A percentile compares a stretch with the other conserved stretches of the same genome.
Evolutionary conservation across 2,329 filamentous ascomycete species (phyloP).

Genomic region (Sphaceloma murrayae): DNA sequence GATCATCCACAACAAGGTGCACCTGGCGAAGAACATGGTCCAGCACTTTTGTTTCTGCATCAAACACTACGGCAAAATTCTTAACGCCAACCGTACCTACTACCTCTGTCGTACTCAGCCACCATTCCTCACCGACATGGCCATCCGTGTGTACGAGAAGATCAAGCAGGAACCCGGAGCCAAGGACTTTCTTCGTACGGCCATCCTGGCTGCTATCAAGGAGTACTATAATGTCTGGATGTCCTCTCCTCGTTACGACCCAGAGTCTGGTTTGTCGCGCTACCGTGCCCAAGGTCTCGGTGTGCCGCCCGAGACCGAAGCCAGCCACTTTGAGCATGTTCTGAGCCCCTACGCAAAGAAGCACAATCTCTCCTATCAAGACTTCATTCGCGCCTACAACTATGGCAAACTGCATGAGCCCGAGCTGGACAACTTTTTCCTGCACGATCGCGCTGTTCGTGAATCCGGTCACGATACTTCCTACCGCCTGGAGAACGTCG

Average conservation of each 20-base stretch:
- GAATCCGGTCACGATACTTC: constrained; percentile 96
- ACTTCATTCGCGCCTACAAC: constrained; percentile 89
- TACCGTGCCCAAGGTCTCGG: constrained; percentile 77
- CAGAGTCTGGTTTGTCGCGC: constrained; percentile 66
- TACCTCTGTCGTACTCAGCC: constrained; percentile 92
- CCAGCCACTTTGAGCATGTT: constrained; percentile 75
- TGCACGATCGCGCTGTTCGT: constrained; percentile 89
- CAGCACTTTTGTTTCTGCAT: constrained; percentile 97
- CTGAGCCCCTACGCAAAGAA: constrained; percentile 76
- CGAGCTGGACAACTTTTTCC: constrained; percentile 86
- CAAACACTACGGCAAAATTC: constrained; percentile 94
- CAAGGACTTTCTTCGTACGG: constrained; percentile 66
- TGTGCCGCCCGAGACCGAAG: constrained; percentile 85
- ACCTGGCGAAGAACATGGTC: constrained; percentile 90
- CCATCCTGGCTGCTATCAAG: constrained; percentile 88
- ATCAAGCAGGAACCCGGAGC: constrained; percentile 79
- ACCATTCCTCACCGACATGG: constrained; percentile 96
- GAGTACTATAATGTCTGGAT: constrained; percentile 91
- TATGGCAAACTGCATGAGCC: constrained; percentile 65
- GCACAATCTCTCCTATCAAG: constrained; percentile 66
- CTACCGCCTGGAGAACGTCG: constrained; percentile 81
- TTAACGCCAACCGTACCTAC: constrained; percentile 94
- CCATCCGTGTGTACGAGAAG: constrained; percentile 81
- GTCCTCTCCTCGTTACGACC: constrained; percentile 60
- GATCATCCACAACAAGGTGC: constrained; percentile 70